Percentiles rank a stretch among this genome's conserved stretches.
These are phyloP conservation scores for Arctium lappa DNA, from an alignment of 129 eudicot species.

Conservation along the genomic window DNA sequence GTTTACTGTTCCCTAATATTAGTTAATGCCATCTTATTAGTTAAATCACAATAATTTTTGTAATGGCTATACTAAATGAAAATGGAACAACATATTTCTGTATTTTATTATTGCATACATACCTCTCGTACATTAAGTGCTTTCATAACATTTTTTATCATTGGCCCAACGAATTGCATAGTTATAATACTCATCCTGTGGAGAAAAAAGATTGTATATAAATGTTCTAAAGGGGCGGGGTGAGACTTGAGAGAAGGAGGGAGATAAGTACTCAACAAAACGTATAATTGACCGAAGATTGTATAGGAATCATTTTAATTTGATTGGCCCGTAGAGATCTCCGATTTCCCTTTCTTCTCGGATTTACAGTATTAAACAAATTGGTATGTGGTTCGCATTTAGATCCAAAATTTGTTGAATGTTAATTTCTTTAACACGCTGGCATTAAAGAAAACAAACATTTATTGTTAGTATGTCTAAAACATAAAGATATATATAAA, in stretches of 20 bases:
- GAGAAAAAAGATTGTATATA: background rate
- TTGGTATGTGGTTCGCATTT: constrained; percentile 30
- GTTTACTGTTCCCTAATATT: constrained; percentile 23
- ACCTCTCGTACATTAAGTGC: constrained; percentile 27
- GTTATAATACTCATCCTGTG: constrained; percentile 16
- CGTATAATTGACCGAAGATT: background rate
- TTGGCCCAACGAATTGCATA: constrained; percentile 34
- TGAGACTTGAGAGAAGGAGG: background rate
- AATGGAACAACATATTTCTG: no score
- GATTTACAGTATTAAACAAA: constrained; percentile 24
- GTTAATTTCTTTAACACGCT: constrained; percentile 28
- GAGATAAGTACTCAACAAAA: constrained; percentile 22
- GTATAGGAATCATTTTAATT: constrained; percentile 15
- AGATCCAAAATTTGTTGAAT: constrained; percentile 37
- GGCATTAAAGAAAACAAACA: background rate
- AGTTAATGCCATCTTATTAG: background rate
- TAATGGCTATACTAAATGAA: no score
- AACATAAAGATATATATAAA: background rate
- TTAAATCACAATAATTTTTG: background rate
- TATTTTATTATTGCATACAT: background rate
- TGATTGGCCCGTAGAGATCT: constrained; percentile 4
- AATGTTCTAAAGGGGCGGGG: no score
- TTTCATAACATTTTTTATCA: constrained; percentile 17
- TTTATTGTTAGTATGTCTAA: background rate
- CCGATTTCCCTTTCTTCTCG: background rate